Percentiles rank a stretch among this genome's conserved stretches.
These are phyloP conservation scores for Plantago major DNA, from an alignment of 257 asterid species.

Conservation along the genomic window DNA sequence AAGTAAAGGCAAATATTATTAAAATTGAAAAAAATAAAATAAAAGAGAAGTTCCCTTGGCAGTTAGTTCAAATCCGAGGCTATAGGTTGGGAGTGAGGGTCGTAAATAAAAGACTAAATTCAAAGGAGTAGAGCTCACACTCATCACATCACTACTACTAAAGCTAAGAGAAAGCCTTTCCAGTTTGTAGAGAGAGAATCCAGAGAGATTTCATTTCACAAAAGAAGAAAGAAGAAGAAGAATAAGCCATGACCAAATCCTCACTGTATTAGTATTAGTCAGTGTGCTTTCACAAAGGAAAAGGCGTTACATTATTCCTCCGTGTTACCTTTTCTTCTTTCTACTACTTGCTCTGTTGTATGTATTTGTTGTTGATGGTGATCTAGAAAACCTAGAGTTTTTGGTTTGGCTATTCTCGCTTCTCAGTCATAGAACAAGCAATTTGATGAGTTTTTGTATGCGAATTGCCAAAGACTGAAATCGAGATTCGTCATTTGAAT, in stretches of 20 bases:
- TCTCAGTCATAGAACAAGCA: too few species aligned
- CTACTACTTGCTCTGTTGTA: neutral
- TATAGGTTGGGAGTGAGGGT: constrained; percentile 57
- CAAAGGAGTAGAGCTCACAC: constrained; percentile 28
- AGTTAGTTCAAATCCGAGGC: constrained; percentile 28
- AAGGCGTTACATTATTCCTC: neutral
- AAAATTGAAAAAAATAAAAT: neutral
- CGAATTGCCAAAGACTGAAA: neutral
- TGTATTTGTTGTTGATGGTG: constrained; percentile 5
- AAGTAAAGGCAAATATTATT: neutral
- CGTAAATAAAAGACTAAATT: constrained; percentile 34
- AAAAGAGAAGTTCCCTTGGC: constrained; percentile 9
- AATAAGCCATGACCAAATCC: constrained; percentile 27
- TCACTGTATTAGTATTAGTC: constrained; percentile 19
- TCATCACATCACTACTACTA: constrained; percentile 21
- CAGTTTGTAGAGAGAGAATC: constrained; percentile 26
- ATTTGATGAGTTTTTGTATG: neutral
- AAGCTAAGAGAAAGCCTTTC: constrained; percentile 42
- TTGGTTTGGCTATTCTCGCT: constrained; percentile 6
- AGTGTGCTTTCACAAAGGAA: constrained; percentile 20
- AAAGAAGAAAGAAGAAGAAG: neutral
- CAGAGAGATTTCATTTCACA: neutral
- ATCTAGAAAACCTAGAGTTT: constrained; percentile 16
- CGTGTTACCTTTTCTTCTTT: neutral
- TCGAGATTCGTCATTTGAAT: constrained; percentile 12